Evolutionary conservation across 1,284 basidiomycete genomes (phyloP).

Genomic region (Neonothopanus nambi): DNA sequence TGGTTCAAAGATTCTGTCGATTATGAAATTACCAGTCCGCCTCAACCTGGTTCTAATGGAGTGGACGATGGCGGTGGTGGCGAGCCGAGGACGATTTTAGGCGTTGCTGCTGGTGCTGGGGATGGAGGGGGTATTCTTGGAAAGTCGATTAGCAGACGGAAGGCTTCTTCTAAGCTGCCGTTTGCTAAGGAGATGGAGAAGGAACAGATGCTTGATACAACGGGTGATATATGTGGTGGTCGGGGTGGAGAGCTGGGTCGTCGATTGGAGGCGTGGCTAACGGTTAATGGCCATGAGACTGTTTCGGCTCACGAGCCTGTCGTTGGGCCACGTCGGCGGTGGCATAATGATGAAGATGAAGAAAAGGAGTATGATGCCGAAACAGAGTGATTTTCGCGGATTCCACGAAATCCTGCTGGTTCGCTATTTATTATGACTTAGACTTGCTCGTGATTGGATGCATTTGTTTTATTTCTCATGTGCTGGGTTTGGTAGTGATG

Average conservation of each 20-base stretch:
- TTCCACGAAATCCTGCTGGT: no score
- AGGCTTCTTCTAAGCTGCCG: slow-evolving; percentile 38
- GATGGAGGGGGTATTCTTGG: slow-evolving; percentile 1
- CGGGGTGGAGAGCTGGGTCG: slow-evolving; percentile 73
- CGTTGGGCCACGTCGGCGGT: slow-evolving; percentile 13
- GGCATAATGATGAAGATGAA: slow-evolving; percentile 16
- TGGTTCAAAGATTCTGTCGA: slow-evolving; percentile 57
- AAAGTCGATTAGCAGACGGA: slow-evolving; percentile 20
- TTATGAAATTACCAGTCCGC: slow-evolving; percentile 4
- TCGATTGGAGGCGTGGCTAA: slow-evolving; percentile 71
- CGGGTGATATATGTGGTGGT: slow-evolving; percentile 74
- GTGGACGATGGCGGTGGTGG: not conserved
- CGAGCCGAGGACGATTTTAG: slow-evolving; percentile 9
- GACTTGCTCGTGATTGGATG: no score
- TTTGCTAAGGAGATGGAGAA: slow-evolving; percentile 51
- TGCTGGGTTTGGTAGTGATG: no score
- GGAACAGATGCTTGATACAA: slow-evolving; percentile 66
- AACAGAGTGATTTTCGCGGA: no score
- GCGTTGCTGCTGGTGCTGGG: slow-evolving; percentile 15
- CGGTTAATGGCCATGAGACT: slow-evolving; percentile 34
- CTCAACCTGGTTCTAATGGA: not conserved
- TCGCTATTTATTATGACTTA: no score
- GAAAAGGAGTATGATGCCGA: slow-evolving; percentile 1
- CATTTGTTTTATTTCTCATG: no score
- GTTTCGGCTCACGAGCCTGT: slow-evolving; percentile 15